phyloP scores from a whole-genome alignment of 1,284 basidiomycete genomes.

The Calocybe gambosa region DNA sequence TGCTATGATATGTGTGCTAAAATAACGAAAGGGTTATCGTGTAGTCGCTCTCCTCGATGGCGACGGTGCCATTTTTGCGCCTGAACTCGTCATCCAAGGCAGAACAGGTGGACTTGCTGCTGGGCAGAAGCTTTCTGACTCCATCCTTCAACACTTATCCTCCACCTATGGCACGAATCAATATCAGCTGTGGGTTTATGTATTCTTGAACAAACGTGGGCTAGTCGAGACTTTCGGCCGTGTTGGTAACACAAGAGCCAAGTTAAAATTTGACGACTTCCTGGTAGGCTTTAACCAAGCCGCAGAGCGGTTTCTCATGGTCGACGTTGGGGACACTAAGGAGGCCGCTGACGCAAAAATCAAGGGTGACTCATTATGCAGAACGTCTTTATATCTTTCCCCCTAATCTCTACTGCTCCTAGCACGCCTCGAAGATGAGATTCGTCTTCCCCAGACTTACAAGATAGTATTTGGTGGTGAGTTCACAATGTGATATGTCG shows the following conservation, averaged over 20 bases:
- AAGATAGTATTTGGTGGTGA: slow-evolving; percentile 60
- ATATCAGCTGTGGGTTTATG: slow-evolving; percentile 54
- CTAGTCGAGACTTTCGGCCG: slow-evolving; percentile 45
- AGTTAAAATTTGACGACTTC: slow-evolving; percentile 53
- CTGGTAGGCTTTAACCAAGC: slow-evolving; percentile 62
- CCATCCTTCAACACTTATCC: slow-evolving; percentile 39
- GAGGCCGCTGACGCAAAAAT: slow-evolving; percentile 72
- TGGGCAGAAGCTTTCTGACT: slow-evolving; percentile 45
- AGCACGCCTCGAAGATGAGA: slow-evolving; percentile 57
- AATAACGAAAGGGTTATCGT: slow-evolving; percentile 36
- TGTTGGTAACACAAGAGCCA: slow-evolving; percentile 33
- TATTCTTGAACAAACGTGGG: slow-evolving; percentile 61
- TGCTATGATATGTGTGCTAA: not conserved
- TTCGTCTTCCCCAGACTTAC: slow-evolving; percentile 52
- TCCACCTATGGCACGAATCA: slow-evolving; percentile 34
- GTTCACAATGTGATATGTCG: slow-evolving; percentile 1
- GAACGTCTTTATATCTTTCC: no score
- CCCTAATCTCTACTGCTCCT: no score
- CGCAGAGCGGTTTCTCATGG: slow-evolving; percentile 55
- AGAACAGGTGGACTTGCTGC: slow-evolving; percentile 51
- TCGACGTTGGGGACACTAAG: slow-evolving; percentile 68
- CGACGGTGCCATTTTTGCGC: slow-evolving; percentile 57
- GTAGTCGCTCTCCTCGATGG: slow-evolving; percentile 59
- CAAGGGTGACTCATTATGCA: slow-evolving; percentile 38
- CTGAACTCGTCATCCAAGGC: slow-evolving; percentile 46